Evolutionary conservation across 2,329 filamentous ascomycete species (phyloP), one percentile per base, ranked within the genome.

Genomic region (Trichophyton rubrum): DNA sequence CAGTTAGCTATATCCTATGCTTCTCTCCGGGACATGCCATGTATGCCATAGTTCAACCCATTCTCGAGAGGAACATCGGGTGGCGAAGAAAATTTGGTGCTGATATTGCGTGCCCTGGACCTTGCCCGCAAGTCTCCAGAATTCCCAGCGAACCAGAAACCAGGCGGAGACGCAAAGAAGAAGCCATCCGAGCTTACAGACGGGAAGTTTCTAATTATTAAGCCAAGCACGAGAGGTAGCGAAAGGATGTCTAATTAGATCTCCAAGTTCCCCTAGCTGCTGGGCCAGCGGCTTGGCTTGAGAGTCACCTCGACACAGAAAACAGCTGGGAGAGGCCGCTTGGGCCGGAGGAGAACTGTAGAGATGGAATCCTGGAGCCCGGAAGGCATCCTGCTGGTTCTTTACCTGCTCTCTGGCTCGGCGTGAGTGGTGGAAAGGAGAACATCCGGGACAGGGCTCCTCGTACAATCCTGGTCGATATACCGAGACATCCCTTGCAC

Each of bases 161-260:
- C 45, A 11, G 22, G 13, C 22, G 11, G 13, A 49, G 13, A 24
- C 8, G 17, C 15, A 47, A 17, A 11, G 8, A 20, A 47, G 33
- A 33, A 24, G 49, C 49, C 24, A 11, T 3, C 15, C n/a, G 24
- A 55, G 49, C 49, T 55, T 55, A 55, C 15, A 33, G 49, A 20
- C 49, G 49, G 49, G 49, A 55, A 55, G 49, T 55, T 55, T 35
- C 49, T 55, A 55, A 55, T 55, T 55, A 55, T 55, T 55, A 55
- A 55, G 49, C 49, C 49, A 55, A 55, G 49, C 8, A 27, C 13
- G 3, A 35, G 27, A 9, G 9, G 4, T 13, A 38, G 33, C 33
- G 20, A 13, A 2, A 27, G 11, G 20, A 27, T 27, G 22, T 24
- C 24, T 15, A 1, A 41, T 3, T 24, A 2, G 13, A n/a, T 43